Conservation (phyloP, 2,329 filamentous ascomycete genomes). For the Ophiostoma pallidulum region DNA sequence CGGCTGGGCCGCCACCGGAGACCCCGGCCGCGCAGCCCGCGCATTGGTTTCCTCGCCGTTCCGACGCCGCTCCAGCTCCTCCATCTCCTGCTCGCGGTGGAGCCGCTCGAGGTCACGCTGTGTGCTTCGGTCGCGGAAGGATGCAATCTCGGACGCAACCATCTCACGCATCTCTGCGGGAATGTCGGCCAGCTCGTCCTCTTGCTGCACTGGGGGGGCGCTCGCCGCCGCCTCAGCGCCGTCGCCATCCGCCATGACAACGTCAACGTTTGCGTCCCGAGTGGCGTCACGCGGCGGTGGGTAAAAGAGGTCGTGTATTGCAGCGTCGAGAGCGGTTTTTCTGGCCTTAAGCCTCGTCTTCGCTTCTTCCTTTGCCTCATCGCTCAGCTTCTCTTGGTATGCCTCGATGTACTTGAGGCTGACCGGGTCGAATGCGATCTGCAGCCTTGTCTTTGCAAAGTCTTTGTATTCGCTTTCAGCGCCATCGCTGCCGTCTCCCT, state of each 20-base stretch:
- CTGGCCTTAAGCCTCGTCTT: conserved; percentile 63
- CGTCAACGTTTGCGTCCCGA: conserved; percentile 57
- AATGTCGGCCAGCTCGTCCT: conserved; percentile 92
- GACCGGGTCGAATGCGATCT: conserved; percentile 71
- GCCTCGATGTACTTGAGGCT: conserved; percentile 80
- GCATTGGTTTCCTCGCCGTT: conserved; percentile 37
- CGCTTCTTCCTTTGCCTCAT: conserved; percentile 52
- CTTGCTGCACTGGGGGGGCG: conserved; percentile 73
- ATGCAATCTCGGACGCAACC: conserved; percentile 85
- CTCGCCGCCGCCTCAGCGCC: conserved; percentile 61
- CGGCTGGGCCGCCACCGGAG: conserved; percentile 55
- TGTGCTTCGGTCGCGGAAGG: conserved; percentile 86
- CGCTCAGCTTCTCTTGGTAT: conserved; percentile 57
- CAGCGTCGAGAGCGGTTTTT: conserved; percentile 55
- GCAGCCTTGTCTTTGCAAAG: conserved; percentile 60
- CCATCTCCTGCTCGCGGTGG: conserved; percentile 82
- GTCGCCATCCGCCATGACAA: conserved; percentile 51
- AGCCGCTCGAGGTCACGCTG: conserved; percentile 81
- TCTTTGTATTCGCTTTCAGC: conserved; percentile 40
- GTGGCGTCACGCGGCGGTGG: conserved; percentile 41
- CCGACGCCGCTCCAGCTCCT: conserved; percentile 70
- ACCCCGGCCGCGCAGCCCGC: conserved; percentile 58
- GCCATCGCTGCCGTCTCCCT: conserved; percentile 19
- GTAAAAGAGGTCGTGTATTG: conserved; percentile 63
- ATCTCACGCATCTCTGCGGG: conserved; percentile 93